Percentiles rank a stretch among this genome's conserved stretches.
These are phyloP conservation scores for Fusarium scirpi DNA, from an alignment of 2,329 filamentous ascomycete species.

Conservation along the genomic window DNA sequence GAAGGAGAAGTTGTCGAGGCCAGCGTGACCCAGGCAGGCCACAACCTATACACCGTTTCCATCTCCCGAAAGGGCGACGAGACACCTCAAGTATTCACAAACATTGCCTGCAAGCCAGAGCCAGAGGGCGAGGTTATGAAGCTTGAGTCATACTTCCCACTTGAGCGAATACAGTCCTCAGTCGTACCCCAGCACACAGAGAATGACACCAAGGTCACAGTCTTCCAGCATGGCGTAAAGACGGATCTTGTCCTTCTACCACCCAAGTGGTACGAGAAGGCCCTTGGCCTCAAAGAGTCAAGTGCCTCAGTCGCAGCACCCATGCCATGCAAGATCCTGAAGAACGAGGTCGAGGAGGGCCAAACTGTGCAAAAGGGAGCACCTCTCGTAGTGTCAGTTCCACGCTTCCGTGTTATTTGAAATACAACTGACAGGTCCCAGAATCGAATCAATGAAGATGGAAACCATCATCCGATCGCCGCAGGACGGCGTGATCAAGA, in stretches of 20 bases:
- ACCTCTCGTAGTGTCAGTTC: slow-evolving; percentile 81
- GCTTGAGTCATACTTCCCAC: slow-evolving; percentile 75
- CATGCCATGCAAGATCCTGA: slow-evolving; percentile 97
- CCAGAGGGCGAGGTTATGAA: slow-evolving; percentile 47
- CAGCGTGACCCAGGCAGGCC: slow-evolving; percentile 61
- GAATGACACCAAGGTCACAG: slow-evolving; percentile 72
- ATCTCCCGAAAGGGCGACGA: slow-evolving; percentile 59
- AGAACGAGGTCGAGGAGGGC: slow-evolving; percentile 87
- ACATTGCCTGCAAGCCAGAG: slow-evolving; percentile 58
- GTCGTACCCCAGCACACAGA: slow-evolving; percentile 70
- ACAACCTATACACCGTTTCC: slow-evolving; percentile 60
- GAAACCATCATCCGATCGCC: slow-evolving; percentile 85
- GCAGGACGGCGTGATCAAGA: slow-evolving; percentile 77
- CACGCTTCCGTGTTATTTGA: slow-evolving; percentile 40
- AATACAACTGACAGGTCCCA: slow-evolving; percentile 49
- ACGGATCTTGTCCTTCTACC: slow-evolving; percentile 67
- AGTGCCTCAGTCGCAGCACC: slow-evolving; percentile 88
- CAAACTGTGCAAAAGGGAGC: slow-evolving; percentile 87
- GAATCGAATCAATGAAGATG: slow-evolving; percentile 92
- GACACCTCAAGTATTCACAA: slow-evolving; percentile 56
- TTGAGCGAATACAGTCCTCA: slow-evolving; percentile 82
- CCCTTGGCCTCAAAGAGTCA: slow-evolving; percentile 83
- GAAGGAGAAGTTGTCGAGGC: slow-evolving; percentile 71
- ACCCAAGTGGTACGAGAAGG: slow-evolving; percentile 88
- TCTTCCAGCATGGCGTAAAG: slow-evolving; percentile 79